Percentiles rank a stretch among this genome's conserved stretches.
phyloP scores from a whole-genome alignment of 345 rosid species.

The Lumnitzera racemosa region DNA sequence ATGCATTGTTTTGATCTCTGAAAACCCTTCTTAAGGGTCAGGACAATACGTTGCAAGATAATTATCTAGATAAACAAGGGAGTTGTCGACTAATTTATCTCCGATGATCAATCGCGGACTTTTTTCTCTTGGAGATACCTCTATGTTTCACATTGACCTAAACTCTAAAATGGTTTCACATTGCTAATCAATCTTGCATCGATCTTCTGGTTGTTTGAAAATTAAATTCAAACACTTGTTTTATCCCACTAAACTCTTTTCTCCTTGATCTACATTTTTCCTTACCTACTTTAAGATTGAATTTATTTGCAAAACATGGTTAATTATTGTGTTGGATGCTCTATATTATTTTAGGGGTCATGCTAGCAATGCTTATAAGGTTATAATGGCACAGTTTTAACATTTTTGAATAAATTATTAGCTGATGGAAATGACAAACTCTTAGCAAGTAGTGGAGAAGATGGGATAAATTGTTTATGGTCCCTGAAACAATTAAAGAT shows the following conservation, averaged over 20 bases:
- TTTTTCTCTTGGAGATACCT: constrained; percentile 36
- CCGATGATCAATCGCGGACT: constrained; percentile 29
- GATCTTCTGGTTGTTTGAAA: too few relatives aligned
- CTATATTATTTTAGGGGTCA: constrained; percentile 34
- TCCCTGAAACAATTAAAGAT: constrained; percentile 21
- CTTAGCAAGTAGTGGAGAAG: constrained; percentile 69
- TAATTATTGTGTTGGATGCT: neutral
- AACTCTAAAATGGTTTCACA: neutral
- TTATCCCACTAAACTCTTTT: too few relatives aligned
- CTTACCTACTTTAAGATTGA: too few relatives aligned
- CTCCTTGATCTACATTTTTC: too few relatives aligned
- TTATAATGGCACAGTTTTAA: constrained; percentile 44
- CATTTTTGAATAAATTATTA: constrained; percentile 50
- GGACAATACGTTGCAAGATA: too few relatives aligned
- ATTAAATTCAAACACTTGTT: too few relatives aligned
- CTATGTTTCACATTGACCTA: constrained; percentile 11
- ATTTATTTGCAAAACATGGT: too few relatives aligned
- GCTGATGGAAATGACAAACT: constrained; percentile 36
- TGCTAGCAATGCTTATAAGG: constrained; percentile 53
- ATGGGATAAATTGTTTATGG: constrained; percentile 63
- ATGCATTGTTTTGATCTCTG: too few relatives aligned
- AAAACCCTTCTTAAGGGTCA: neutral
- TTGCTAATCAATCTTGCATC: too few relatives aligned
- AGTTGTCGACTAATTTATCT: constrained; percentile 2
- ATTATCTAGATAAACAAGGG: neutral